Evolutionary conservation across 2,329 filamentous ascomycete species (phyloP).

Genomic region (Thyridium curvatum): DNA sequence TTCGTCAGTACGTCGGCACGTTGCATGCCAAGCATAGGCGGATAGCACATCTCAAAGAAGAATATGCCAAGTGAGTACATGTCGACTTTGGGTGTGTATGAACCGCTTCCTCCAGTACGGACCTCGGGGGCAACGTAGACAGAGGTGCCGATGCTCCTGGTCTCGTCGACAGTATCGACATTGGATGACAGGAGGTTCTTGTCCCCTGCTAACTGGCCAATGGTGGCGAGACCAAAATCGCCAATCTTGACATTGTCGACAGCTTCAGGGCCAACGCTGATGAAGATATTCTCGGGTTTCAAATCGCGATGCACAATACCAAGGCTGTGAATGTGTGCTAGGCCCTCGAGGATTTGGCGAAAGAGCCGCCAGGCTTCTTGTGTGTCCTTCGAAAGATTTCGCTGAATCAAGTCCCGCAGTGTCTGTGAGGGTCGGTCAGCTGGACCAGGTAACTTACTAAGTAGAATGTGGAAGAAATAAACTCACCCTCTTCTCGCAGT

Average conservation of each 20-base stretch:
- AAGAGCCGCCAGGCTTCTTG: slow-evolving; percentile 87
- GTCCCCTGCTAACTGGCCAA: slow-evolving; percentile 67
- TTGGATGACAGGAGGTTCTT: slow-evolving; percentile 29
- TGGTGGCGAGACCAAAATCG: slow-evolving; percentile 92
- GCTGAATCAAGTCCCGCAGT: slow-evolving; percentile 77
- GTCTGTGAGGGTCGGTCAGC: slow-evolving; percentile 42
- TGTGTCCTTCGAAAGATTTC: slow-evolving; percentile 65
- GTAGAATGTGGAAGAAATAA: not conserved
- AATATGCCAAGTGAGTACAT: slow-evolving; percentile 98
- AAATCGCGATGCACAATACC: slow-evolving; percentile 94
- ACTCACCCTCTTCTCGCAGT: slow-evolving; percentile 80
- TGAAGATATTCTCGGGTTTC: slow-evolving; percentile 97
- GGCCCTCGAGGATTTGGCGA: slow-evolving; percentile 81
- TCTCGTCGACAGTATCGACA: slow-evolving; percentile 57
- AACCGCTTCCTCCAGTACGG: slow-evolving; percentile 64
- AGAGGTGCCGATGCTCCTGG: slow-evolving; percentile 67
- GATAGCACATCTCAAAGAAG: slow-evolving; percentile 95
- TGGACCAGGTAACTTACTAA: slow-evolving; percentile 1
- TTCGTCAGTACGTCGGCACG: slow-evolving; percentile 58
- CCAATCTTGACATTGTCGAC: slow-evolving; percentile 90
- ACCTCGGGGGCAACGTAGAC: slow-evolving; percentile 94
- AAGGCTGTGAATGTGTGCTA: slow-evolving; percentile 82
- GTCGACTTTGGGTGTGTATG: slow-evolving; percentile 91
- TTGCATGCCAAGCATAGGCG: slow-evolving; percentile 56
- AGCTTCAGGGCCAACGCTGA: slow-evolving; percentile 61